Conservation (phyloP, 116 monocot species). For the Zostera marina region DNA sequence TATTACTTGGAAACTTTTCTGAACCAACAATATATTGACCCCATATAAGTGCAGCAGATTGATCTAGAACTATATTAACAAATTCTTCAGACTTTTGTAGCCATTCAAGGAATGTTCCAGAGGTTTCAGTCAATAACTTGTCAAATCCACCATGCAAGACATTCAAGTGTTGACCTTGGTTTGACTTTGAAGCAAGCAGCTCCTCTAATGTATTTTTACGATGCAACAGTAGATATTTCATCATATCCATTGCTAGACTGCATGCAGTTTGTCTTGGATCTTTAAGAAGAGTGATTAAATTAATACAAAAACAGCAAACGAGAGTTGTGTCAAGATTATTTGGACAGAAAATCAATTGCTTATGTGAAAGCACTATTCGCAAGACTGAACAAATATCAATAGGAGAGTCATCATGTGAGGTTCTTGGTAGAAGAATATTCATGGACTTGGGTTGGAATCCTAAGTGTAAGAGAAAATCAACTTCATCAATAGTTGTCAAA, state of each 20-base stretch:
- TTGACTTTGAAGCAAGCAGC: conserved; percentile 60
- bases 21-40: conserved; percentile 65
- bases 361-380: conserved; percentile 78
- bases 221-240: conserved; percentile 81
- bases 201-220: conserved; percentile 75
- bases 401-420: conserved; percentile 27
- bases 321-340: conserved; percentile 86
- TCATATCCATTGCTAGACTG: conserved; percentile 53
- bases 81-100: conserved; percentile 46
- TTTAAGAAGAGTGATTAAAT: conserved; percentile 67
- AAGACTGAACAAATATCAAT: conserved; percentile 67
- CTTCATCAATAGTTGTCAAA: conserved; percentile 45
- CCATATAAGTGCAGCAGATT: conserved; percentile 91
- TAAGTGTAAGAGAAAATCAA: neutral
- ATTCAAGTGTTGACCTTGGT: conserved; percentile 56
- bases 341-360: conserved; percentile 71
- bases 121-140: conserved; percentile 64
- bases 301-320: conserved; percentile 81
- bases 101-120: conserved; percentile 72
- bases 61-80: conserved; percentile 66
- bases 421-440: neutral
- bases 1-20: conserved; percentile 76
- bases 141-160: conserved; percentile 91
- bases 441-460: neutral
- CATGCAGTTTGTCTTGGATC: conserved; percentile 52